Conservation (phyloP, 352 stramenopile species). For the Pythium sp. region DNA sequence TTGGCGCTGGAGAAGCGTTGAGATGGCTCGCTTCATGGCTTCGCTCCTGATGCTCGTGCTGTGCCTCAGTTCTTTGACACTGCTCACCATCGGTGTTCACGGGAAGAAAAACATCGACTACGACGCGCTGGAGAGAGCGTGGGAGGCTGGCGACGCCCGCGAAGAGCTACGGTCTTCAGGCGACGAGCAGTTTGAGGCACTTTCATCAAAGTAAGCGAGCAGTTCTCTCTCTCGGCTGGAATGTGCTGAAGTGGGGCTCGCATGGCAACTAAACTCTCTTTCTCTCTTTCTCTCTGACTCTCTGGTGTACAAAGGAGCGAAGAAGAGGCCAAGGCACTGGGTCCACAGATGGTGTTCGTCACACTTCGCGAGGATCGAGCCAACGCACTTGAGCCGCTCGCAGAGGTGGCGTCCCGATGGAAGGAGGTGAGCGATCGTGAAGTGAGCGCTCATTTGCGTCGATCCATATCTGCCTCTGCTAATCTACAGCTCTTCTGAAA, state of each 20-base stretch:
- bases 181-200: constrained; percentile 49
- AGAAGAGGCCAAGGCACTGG: constrained; percentile 43
- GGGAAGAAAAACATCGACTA: constrained; percentile 45
- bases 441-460: not conserved
- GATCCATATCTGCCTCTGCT: not conserved
- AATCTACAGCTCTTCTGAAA: not conserved
- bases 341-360: constrained; percentile 81
- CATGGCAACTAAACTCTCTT: not conserved
- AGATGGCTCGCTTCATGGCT: not conserved
- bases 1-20: not conserved
- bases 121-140: constrained; percentile 61
- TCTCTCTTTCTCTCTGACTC: not conserved
- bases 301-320: constrained; percentile 23
- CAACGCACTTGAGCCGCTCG: constrained; percentile 25
- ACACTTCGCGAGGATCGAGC: constrained; percentile 28
- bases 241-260: not conserved
- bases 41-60: constrained; percentile 2
- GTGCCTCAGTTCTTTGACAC: not conserved
- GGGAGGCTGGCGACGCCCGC: constrained; percentile 47
- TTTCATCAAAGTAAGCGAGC: constrained; percentile 35
- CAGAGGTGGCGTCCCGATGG: constrained; percentile 55
- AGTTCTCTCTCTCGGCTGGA: not conserved
- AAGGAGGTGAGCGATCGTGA: constrained; percentile 48
- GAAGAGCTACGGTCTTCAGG: constrained; percentile 43
- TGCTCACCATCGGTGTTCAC: not conserved